These are phyloP conservation scores for Cystofilobasidium bisporidii DNA, from an alignment of 768 basidiomycete genomes.

Conservation along the genomic window DNA sequence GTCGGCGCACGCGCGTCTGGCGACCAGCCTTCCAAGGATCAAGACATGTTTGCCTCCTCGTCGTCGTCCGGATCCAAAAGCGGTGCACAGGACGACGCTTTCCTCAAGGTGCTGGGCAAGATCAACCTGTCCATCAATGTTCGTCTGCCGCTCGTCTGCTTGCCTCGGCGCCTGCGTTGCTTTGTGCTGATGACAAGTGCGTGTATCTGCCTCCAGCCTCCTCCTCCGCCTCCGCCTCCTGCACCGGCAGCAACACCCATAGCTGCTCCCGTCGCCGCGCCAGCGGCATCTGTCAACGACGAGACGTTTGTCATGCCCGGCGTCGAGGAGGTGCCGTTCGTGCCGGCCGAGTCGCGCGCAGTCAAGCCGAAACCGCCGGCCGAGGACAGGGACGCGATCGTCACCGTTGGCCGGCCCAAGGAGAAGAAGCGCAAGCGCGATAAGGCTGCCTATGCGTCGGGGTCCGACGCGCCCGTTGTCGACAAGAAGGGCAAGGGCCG, in stretches of 20 bases:
- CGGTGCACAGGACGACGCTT: neutral
- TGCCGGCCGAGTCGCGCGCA: slow-evolving; percentile 56
- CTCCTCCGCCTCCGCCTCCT: neutral
- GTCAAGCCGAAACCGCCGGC: slow-evolving; percentile 13
- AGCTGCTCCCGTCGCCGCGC: neutral
- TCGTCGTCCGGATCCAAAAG: neutral
- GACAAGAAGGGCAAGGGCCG: slow-evolving; percentile 35
- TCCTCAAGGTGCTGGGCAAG: slow-evolving; percentile 5
- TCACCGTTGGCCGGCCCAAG: slow-evolving; percentile 24
- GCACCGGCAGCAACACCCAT: neutral
- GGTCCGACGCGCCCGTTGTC: slow-evolving; percentile 37
- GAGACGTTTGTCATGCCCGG: slow-evolving; percentile 26
- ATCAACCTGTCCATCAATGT: slow-evolving; percentile 26
- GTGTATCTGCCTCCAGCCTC: neutral
- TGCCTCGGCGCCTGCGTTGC: neutral
- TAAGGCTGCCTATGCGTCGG: slow-evolving; percentile 58
- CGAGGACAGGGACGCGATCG: slow-evolving; percentile 24
- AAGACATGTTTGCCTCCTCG: neutral
- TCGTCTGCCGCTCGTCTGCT: neutral
- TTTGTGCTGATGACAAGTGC: neutral
- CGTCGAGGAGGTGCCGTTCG: slow-evolving; percentile 63
- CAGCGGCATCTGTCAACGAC: neutral
- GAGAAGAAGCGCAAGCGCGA: slow-evolving; percentile 46
- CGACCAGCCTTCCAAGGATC: neutral
- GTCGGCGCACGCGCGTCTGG: neutral